Conservation (phyloP, 306 rosid genomes). For the Mimosa pudica region DNA sequence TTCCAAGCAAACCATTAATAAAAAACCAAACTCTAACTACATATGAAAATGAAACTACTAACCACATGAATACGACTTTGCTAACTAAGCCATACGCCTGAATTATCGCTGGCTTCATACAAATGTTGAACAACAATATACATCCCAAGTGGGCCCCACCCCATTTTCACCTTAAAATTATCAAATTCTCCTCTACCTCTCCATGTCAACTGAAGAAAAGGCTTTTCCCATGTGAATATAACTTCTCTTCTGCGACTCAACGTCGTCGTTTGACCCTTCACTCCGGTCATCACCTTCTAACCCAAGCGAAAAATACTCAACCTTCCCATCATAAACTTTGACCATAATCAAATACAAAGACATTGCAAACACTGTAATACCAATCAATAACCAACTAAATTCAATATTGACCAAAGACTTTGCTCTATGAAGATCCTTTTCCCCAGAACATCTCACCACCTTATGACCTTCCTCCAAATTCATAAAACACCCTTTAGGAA, state of each 20-base stretch:
- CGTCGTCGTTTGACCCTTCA: slow-evolving; percentile 40
- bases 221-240: slow-evolving; percentile 52
- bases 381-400: slow-evolving; percentile 73
- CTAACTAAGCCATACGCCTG: background rate
- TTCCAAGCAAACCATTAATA: background rate
- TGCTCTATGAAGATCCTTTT: slow-evolving; percentile 64
- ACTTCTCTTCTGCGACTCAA: slow-evolving; percentile 61
- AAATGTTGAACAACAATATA: slow-evolving; percentile 14
- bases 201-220: slow-evolving; percentile 47
- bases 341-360: slow-evolving; percentile 49
- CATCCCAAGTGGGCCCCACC: slow-evolving; percentile 29
- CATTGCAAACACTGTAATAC: slow-evolving; percentile 43
- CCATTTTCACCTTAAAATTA: background rate
- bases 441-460: slow-evolving; percentile 57
- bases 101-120: slow-evolving; percentile 22
- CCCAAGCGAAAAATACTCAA: slow-evolving; percentile 45
- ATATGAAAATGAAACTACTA: background rate
- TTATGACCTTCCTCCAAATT: slow-evolving; percentile 57
- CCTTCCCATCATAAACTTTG: slow-evolving; percentile 37
- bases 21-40: background rate
- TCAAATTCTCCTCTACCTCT: slow-evolving; percentile 43
- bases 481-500: slow-evolving; percentile 69
- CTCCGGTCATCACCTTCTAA: slow-evolving; percentile 29
- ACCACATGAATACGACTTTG: slow-evolving; percentile 12
- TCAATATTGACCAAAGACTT: slow-evolving; percentile 57